phyloP scores from a whole-genome alignment of 768 basidiomycete species.

The Gloeostereum incarnatum region DNA sequence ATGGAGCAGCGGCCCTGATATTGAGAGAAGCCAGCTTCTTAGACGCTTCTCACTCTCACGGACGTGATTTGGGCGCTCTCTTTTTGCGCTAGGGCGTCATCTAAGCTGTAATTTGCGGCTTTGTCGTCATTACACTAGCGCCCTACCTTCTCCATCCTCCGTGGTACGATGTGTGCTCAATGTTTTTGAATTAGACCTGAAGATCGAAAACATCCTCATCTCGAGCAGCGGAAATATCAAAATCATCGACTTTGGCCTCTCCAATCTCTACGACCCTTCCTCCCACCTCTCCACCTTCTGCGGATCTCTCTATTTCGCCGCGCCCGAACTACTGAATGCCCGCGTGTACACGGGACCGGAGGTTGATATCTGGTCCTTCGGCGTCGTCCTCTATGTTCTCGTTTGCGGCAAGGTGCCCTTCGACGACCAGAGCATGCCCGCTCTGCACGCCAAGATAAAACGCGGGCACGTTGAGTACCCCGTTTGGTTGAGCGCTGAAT shows the following conservation, averaged over 20 bases:
- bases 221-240: constrained; percentile 99
- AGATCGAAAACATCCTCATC: constrained; percentile 99
- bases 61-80: too few relatives aligned
- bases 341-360: constrained; percentile 96
- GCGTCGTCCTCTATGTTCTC: constrained; percentile 94
- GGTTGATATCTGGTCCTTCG: constrained; percentile 98
- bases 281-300: constrained; percentile 90
- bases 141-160: too few relatives aligned
- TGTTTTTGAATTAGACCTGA: constrained; percentile 53
- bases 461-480: constrained; percentile 96
- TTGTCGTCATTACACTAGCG: too few relatives aligned
- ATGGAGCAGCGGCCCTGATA: too few relatives aligned
- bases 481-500: constrained; percentile 94
- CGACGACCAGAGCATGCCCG: constrained; percentile 99
- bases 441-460: constrained; percentile 98
- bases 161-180: too few relatives aligned
- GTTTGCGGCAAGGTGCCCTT: constrained; percentile 99
- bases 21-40: too few relatives aligned
- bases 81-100: too few relatives aligned
- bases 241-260: constrained; percentile 98
- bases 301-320: constrained; percentile 96
- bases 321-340: constrained; percentile 94
- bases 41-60: too few relatives aligned
- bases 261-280: constrained; percentile 85
- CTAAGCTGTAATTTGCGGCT: too few relatives aligned